These are phyloP conservation scores for Lycium barbarum DNA, from an alignment of 257 asterid genomes.

Conservation along the genomic window DNA sequence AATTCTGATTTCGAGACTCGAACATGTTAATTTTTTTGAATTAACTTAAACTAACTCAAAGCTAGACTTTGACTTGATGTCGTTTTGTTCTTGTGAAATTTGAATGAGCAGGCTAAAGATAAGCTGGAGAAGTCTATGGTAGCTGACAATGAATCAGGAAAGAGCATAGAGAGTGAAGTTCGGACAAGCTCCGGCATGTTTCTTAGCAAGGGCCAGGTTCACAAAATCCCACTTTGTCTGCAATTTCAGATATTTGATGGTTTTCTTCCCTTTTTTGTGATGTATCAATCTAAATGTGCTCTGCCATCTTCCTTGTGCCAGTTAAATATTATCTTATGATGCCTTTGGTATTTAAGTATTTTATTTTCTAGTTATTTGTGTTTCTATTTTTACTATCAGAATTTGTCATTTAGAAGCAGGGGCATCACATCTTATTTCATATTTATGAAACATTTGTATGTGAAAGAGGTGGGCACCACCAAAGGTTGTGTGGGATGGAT, in stretches of 20 bases:
- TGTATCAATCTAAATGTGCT: neutral
- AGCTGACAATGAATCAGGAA: slow-evolving; percentile 92
- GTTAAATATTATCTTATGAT: neutral
- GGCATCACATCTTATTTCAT: neutral
- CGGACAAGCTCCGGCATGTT: slow-evolving; percentile 99
- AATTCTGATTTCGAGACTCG: no score
- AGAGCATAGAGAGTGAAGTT: slow-evolving; percentile 89
- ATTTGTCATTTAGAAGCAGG: neutral
- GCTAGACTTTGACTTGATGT: neutral
- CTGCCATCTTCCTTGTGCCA: slow-evolving; percentile 10
- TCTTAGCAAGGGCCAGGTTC: slow-evolving; percentile 74
- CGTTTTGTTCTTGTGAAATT: slow-evolving; percentile 24
- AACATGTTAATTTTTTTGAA: no score
- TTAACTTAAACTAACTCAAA: no score
- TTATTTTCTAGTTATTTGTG: neutral
- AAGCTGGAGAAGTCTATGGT: slow-evolving; percentile 98
- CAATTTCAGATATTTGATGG: slow-evolving; percentile 15
- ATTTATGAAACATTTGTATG: neutral
- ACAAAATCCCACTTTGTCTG: slow-evolving; percentile 10
- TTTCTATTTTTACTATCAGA: neutral
- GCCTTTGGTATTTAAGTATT: neutral
- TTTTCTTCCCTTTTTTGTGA: neutral
- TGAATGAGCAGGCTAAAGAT: slow-evolving; percentile 74
- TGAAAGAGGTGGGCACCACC: neutral
- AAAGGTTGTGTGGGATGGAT: neutral